Conservation (phyloP, 768 basidiomycete species). For the Crucibulum laeve region DNA sequence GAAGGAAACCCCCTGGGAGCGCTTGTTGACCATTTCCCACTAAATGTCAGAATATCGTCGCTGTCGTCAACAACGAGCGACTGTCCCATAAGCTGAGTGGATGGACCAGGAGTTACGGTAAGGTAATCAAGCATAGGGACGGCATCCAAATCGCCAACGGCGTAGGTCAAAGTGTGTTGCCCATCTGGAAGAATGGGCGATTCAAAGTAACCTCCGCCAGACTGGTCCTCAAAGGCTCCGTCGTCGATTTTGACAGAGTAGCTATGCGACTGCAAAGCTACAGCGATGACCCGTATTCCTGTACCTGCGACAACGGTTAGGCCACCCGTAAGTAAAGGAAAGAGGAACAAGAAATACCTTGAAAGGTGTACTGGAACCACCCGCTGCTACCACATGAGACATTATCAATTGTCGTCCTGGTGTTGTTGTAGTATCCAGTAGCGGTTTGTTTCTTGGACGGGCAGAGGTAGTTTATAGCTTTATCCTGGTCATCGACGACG, state of each 20-base stretch:
- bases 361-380: slow-evolving; percentile 37
- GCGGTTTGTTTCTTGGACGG: slow-evolving; percentile 26
- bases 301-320: slow-evolving; percentile 18
- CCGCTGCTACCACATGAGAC: slow-evolving; percentile 23
- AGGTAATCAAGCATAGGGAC: slow-evolving; percentile 36
- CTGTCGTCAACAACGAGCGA: slow-evolving; percentile 34
- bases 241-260: slow-evolving; percentile 34
- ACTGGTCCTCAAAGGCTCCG: slow-evolving; percentile 22
- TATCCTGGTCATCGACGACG: slow-evolving; percentile 36
- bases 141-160: slow-evolving; percentile 16
- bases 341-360: slow-evolving; percentile 18
- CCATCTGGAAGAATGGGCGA: slow-evolving; percentile 29
- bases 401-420: slow-evolving; percentile 30
- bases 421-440: slow-evolving; percentile 31
- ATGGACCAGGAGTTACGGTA: slow-evolving; percentile 29
- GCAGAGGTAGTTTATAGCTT: slow-evolving; percentile 31
- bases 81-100: slow-evolving; percentile 27
- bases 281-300: slow-evolving; percentile 22
- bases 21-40: slow-evolving; percentile 28
- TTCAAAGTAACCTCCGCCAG: slow-evolving; percentile 24
- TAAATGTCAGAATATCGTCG: slow-evolving; percentile 22
- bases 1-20: slow-evolving; percentile 12
- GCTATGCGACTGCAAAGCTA: slow-evolving; percentile 17
- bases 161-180: slow-evolving; percentile 31
- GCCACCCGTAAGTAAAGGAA: not conserved